Percentiles rank a stretch among this genome's conserved stretches.
phyloP scores from a whole-genome alignment of 2,329 filamentous ascomycete genomes.

The Neophaeococcomyces aloes region DNA sequence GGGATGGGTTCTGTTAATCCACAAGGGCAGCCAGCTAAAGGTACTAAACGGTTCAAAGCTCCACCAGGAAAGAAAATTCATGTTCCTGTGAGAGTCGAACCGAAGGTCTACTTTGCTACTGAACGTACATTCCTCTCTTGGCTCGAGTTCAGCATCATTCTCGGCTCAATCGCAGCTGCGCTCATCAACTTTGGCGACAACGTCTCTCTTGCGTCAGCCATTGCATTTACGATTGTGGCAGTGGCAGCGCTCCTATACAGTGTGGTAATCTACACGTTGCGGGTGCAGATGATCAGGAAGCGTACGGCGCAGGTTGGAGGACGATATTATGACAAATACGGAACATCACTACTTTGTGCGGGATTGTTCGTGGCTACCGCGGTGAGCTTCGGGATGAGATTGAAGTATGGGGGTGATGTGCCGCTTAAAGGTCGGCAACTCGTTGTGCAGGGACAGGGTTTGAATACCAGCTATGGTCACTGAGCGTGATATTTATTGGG shows the following conservation, averaged over 20 bases:
- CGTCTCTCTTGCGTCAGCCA: conserved; percentile 58
- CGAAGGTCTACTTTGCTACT: conserved; percentile 94
- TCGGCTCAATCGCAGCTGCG: conserved; percentile 75
- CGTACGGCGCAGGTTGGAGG: conserved; percentile 60
- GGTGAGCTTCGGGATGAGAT: conserved; percentile 68
- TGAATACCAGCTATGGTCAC: no score
- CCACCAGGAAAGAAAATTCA: conserved; percentile 62
- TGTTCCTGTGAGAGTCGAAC: conserved; percentile 88
- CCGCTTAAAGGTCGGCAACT: neutral
- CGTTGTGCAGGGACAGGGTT: neutral
- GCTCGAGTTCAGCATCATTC: conserved; percentile 94
- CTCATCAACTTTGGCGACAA: conserved; percentile 67
- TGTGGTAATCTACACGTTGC: conserved; percentile 74
- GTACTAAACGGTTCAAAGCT: conserved; percentile 45
- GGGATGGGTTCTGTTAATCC: conserved; percentile 29
- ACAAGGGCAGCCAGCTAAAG: conserved; percentile 34
- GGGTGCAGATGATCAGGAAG: conserved; percentile 73
- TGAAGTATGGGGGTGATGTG: conserved; percentile 7
- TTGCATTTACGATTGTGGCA: conserved; percentile 73
- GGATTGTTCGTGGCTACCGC: conserved; percentile 63
- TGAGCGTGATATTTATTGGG: no score
- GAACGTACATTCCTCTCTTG: conserved; percentile 94
- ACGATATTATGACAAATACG: conserved; percentile 77
- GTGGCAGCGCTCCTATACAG: conserved; percentile 70
- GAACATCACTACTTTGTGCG: conserved; percentile 65